Percentiles rank a stretch among this genome's conserved stretches.
These are phyloP conservation scores for Cicer yamashitae DNA, from an alignment of 306 rosid species.

Conservation along the genomic window DNA sequence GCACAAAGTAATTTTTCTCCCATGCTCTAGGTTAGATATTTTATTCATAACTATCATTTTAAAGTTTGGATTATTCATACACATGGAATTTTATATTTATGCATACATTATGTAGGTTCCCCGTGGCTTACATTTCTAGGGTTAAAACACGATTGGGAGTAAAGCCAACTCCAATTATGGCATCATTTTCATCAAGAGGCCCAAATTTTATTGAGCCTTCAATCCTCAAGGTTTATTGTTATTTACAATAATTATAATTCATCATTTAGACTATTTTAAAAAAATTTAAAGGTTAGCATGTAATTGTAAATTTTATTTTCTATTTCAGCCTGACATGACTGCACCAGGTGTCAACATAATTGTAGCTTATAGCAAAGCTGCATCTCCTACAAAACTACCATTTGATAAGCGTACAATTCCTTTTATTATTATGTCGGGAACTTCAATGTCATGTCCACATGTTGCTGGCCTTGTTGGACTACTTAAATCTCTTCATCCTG, in stretches of 20 bases:
- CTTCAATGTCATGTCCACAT: constrained; percentile 74
- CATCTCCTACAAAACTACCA: not conserved
- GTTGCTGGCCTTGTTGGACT: constrained; percentile 65
- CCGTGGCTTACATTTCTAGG: constrained; percentile 54
- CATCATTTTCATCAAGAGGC: constrained; percentile 84
- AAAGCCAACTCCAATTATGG: constrained; percentile 60
- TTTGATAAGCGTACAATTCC: constrained; percentile 29
- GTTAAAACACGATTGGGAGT: constrained; percentile 50
- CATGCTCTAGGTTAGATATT: not conserved
- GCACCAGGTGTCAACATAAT: constrained; percentile 66
- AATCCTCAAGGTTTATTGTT: constrained; percentile 66
- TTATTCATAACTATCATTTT: not conserved
- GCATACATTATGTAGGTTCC: constrained; percentile 46
- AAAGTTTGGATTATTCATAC: not conserved
- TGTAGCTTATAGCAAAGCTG: constrained; percentile 45
- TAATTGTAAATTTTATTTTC: constrained; percentile 7
- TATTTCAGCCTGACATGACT: constrained; percentile 52
- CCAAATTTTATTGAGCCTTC: constrained; percentile 53
- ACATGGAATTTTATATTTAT: not conserved
- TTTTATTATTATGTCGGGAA: constrained; percentile 26
- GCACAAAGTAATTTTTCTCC: constrained; percentile 52
- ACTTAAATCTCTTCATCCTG: constrained; percentile 57
- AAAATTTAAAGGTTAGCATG: not conserved
- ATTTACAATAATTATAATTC: not conserved
- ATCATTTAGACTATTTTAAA: not conserved